A percentile compares a stretch with the other conserved stretches of the same genome.
Evolutionary conservation across 2,329 filamentous ascomycete species (phyloP).

Genomic region (Teratosphaeria gauchensis): DNA sequence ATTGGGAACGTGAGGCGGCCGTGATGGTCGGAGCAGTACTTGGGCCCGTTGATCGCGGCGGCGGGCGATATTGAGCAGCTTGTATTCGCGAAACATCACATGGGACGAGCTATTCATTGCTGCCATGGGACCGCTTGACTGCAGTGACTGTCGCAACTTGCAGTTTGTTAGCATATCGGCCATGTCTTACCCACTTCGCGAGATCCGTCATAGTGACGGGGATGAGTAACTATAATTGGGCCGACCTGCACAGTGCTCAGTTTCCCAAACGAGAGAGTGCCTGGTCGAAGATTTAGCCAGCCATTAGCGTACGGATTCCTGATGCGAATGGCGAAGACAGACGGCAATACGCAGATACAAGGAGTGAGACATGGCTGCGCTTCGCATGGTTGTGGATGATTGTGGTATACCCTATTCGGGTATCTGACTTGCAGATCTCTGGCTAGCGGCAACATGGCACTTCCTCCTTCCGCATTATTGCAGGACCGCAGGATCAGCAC

Average conservation of each 20-base stretch:
- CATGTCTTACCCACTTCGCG: too few species aligned
- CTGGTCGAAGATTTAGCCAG: not conserved
- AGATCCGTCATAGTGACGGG: too few species aligned
- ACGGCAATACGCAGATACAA: not conserved
- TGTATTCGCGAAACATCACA: not conserved
- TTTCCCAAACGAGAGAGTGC: not conserved
- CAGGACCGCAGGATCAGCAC: too few species aligned
- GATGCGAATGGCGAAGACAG: not conserved
- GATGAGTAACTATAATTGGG: too few species aligned
- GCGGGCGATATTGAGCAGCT: constrained; percentile 1
- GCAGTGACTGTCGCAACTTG: too few species aligned
- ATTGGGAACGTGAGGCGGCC: constrained; percentile 84
- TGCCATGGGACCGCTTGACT: too few species aligned
- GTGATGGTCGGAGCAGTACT: constrained; percentile 88
- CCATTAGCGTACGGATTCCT: not conserved
- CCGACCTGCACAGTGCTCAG: too few species aligned
- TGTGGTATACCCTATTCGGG: not conserved
- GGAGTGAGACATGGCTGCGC: not conserved
- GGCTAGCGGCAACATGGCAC: not conserved
- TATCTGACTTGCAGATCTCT: not conserved
- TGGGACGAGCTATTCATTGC: too few species aligned
- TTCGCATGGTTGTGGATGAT: not conserved
- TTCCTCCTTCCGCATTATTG: not conserved
- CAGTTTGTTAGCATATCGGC: too few species aligned
- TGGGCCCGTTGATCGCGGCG: constrained; percentile 35